phyloP scores from a whole-genome alignment of 352 stramenopile genomes.

The Phytopythium mirpurense region DNA sequence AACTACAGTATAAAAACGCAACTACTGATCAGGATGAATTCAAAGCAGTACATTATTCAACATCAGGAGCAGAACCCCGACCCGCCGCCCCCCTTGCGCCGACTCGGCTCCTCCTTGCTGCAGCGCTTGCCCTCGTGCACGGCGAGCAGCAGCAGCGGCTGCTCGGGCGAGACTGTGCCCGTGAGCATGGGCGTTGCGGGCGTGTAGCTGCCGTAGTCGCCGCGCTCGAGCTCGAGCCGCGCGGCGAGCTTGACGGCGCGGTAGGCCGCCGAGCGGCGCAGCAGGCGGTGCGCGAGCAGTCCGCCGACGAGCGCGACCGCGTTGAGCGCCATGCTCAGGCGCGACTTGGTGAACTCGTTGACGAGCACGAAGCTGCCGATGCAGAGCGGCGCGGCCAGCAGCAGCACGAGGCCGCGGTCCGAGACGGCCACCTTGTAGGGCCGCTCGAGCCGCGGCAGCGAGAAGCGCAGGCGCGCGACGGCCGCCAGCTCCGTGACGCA shows the following conservation, averaged over 20 bases:
- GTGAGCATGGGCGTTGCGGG: conserved; percentile 6
- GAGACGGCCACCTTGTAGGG: conserved; percentile 74
- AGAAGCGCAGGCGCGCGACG: conserved; percentile 72
- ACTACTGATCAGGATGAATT: too few species aligned
- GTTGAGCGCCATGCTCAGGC: conserved; percentile 61
- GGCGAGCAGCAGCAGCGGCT: conserved; percentile 5
- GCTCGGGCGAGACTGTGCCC: conserved; percentile 7
- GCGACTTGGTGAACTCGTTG: conserved; percentile 80
- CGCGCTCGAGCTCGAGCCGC: conserved; percentile 8
- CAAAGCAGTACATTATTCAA: neutral
- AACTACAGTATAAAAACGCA: too few species aligned
- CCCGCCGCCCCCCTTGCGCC: conserved; percentile 1
- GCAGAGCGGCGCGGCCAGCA: conserved; percentile 49
- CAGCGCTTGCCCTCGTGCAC: too few species aligned
- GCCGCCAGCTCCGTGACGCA: conserved; percentile 74
- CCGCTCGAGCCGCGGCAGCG: conserved; percentile 63
- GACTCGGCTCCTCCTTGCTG: neutral
- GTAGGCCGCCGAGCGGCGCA: conserved; percentile 19
- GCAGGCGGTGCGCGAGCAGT: conserved; percentile 43
- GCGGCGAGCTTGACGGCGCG: conserved; percentile 8
- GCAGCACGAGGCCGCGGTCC: conserved; percentile 38
- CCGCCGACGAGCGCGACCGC: conserved; percentile 23
- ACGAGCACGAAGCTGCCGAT: conserved; percentile 73
- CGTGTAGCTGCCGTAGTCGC: conserved; percentile 4
- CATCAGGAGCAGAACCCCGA: neutral